Conservation (phyloP, 2,329 filamentous ascomycete species). For the Dothideomycetes sp. region DNA sequence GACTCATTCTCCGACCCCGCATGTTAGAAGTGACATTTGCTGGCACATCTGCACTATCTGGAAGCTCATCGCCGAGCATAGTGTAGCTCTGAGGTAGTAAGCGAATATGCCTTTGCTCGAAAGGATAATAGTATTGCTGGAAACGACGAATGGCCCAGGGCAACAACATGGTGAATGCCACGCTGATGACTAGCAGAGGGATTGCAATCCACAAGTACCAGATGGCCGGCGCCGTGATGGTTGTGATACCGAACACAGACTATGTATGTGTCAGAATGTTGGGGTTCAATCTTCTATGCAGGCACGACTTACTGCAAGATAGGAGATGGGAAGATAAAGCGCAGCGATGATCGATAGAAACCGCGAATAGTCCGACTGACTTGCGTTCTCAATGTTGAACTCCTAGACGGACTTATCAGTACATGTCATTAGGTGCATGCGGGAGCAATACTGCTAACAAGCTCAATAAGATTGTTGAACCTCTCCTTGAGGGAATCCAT, state of each 20-base stretch:
- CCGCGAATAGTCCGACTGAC: constrained; percentile 22
- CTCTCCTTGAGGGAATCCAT: constrained; percentile 24
- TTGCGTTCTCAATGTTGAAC: constrained; percentile 26
- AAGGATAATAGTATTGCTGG: constrained; percentile 17
- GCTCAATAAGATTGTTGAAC: constrained; percentile 27
- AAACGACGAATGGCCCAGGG: constrained; percentile 16
- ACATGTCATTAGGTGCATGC: background rate
- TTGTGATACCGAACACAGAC: constrained; percentile 25
- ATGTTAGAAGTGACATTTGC: background rate
- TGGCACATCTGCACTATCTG: constrained; percentile 17
- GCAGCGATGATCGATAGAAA: constrained; percentile 24
- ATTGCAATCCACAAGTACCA: constrained; percentile 23
- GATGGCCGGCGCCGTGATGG: constrained; percentile 19
- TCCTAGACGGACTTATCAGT: constrained; percentile 12
- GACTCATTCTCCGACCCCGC: background rate
- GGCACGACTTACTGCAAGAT: constrained; percentile 14
- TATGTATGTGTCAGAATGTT: constrained; percentile 3
- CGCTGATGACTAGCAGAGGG: constrained; percentile 19
- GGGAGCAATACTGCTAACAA: constrained; percentile 9
- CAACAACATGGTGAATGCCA: constrained; percentile 18
- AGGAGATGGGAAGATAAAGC: constrained; percentile 24
- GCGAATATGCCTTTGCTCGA: constrained; percentile 14
- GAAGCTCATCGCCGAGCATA: constrained; percentile 23
- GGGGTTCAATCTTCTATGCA: too few relatives aligned
- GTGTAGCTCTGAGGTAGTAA: constrained; percentile 20